Evolutionary conservation across 2,329 filamentous ascomycete species (phyloP).

Genomic region (Dothidotthia symphoricarpi): DNA sequence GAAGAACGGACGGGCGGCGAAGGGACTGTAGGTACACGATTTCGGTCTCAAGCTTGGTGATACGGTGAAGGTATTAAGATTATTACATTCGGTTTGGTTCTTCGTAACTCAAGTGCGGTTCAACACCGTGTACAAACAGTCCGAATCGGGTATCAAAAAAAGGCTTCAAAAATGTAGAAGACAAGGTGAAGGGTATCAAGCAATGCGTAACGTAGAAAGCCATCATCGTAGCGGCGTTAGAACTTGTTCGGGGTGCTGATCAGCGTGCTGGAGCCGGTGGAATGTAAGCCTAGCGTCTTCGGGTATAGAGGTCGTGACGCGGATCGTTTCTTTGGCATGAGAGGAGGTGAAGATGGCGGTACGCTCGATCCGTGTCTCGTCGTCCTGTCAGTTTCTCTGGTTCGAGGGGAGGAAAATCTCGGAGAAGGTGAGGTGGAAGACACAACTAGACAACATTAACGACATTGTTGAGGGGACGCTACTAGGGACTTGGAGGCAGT

Average conservation of each 20-base stretch:
- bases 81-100: slow-evolving; percentile 17
- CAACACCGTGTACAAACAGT: slow-evolving; percentile 14
- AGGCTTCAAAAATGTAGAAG: slow-evolving; percentile 23
- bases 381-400: slow-evolving; percentile 3
- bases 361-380: slow-evolving; percentile 5
- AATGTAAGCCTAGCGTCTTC: slow-evolving; percentile 19
- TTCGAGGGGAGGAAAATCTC: slow-evolving; percentile 8
- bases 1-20: no score
- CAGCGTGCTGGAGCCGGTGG: slow-evolving; percentile 34
- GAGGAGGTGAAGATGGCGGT: slow-evolving; percentile 4
- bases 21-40: slow-evolving; percentile 1
- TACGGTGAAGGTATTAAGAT: slow-evolving; percentile 9
- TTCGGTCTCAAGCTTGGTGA: neutral
- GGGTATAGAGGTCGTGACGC: slow-evolving; percentile 18
- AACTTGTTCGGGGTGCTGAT: slow-evolving; percentile 24
- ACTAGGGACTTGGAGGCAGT: slow-evolving; percentile 32
- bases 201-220: slow-evolving; percentile 15
- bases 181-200: slow-evolving; percentile 10
- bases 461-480: slow-evolving; percentile 10
- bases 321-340: slow-evolving; percentile 2
- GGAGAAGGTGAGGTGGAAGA: slow-evolving; percentile 20
- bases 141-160: slow-evolving; percentile 28
- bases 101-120: slow-evolving; percentile 5
- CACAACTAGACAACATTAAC: slow-evolving; percentile 30
- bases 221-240: slow-evolving; percentile 38